phyloP scores from a whole-genome alignment of 2,329 filamentous ascomycete species.

The Dactylonectria estremocensis region DNA sequence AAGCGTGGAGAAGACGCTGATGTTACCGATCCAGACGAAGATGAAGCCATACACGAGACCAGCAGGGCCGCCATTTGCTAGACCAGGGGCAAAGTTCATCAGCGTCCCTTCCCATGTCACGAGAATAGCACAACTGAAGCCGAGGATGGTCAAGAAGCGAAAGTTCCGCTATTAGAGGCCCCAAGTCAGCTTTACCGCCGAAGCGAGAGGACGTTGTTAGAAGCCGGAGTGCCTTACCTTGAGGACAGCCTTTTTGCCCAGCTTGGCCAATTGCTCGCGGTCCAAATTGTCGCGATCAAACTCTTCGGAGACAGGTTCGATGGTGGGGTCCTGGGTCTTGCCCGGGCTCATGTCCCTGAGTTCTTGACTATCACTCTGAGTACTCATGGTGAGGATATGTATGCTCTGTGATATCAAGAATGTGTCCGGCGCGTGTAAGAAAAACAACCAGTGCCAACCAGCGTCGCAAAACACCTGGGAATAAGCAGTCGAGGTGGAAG shows the following conservation, averaged over 20 bases:
- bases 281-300: slow-evolving; percentile 42
- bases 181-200: background rate
- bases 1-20: slow-evolving; percentile 15
- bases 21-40: slow-evolving; percentile 62
- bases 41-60: slow-evolving; percentile 66
- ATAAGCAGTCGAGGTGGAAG: slow-evolving; percentile 5
- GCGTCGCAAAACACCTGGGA: background rate
- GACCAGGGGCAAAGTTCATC: slow-evolving; percentile 46
- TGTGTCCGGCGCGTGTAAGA: background rate
- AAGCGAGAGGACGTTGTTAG: background rate
- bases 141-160: slow-evolving; percentile 44
- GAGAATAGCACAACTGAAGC: slow-evolving; percentile 48
- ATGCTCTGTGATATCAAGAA: background rate
- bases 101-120: slow-evolving; percentile 49
- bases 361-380: slow-evolving; percentile 20
- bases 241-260: slow-evolving; percentile 44
- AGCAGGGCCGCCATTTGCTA: slow-evolving; percentile 40
- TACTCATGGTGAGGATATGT: slow-evolving; percentile 14
- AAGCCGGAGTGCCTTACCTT: slow-evolving; percentile 29
- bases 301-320: slow-evolving; percentile 19
- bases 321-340: slow-evolving; percentile 25
- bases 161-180: slow-evolving; percentile 40
- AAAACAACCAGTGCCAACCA: background rate
- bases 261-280: slow-evolving; percentile 39
- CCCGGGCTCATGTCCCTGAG: slow-evolving; percentile 17